Evolutionary conservation across 768 basidiomycete species (phyloP).

Genomic region (Auriscalpium vulgare): DNA sequence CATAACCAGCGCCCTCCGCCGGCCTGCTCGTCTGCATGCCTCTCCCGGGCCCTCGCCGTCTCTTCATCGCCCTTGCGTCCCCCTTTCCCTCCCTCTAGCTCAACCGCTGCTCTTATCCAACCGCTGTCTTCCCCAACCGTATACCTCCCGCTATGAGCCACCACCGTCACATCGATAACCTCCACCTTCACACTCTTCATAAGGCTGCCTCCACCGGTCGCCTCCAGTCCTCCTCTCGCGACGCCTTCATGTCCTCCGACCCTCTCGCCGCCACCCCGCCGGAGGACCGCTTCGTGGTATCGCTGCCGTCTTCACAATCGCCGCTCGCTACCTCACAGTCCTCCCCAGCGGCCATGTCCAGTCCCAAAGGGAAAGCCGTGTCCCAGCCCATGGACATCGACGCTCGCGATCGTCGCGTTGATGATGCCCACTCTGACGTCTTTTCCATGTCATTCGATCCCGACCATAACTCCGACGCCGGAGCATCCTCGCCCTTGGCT

Average conservation of each 20-base stretch:
- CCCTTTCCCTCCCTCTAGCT: too few relatives aligned
- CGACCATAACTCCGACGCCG: conserved; percentile 13
- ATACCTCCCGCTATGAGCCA: conserved; percentile 31
- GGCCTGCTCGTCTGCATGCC: background rate
- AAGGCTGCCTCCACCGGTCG: conserved; percentile 21
- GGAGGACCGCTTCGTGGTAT: background rate
- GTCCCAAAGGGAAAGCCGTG: conserved; percentile 48
- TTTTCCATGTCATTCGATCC: conserved; percentile 18
- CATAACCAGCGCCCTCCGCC: background rate
- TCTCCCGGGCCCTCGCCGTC: background rate
- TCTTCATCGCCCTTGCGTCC: background rate
- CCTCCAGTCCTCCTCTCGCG: background rate
- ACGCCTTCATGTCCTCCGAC: background rate
- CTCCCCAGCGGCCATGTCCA: conserved; percentile 1
- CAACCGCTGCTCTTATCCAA: background rate
- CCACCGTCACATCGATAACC: conserved; percentile 42
- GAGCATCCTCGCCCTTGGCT: background rate
- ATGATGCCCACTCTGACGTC: conserved; percentile 18
- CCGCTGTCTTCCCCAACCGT: background rate
- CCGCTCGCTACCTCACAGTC: background rate
- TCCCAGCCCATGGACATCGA: conserved; percentile 47
- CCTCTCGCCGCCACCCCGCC: conserved; percentile 1
- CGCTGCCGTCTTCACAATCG: background rate
- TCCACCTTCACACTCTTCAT: conserved; percentile 44
- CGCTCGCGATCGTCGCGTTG: conserved; percentile 22